Evolutionary conservation across 306 rosid genomes (phyloP).

Genomic region (Dicorynia guianensis): DNA sequence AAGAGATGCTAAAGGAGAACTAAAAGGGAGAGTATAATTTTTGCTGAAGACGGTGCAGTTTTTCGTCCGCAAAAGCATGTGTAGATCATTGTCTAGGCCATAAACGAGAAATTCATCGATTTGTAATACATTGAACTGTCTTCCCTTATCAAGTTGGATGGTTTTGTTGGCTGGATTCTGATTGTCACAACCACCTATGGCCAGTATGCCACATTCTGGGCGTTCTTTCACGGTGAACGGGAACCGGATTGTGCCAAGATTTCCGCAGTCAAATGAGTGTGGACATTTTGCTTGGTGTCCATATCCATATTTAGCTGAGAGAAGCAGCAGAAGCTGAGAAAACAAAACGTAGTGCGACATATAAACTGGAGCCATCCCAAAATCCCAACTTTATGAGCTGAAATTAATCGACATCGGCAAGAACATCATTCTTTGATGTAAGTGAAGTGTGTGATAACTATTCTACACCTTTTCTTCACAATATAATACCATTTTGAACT

Average conservation of each 20-base stretch:
- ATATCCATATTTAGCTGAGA: background rate
- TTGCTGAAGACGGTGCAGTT: background rate
- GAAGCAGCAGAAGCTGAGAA: constrained; percentile 16
- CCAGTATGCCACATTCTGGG: constrained; percentile 27
- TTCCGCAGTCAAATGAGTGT: constrained; percentile 35
- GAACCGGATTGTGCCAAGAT: background rate
- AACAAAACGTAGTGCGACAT: background rate
- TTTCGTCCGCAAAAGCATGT: background rate
- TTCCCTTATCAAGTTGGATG: constrained; percentile 24
- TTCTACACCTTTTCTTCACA: background rate
- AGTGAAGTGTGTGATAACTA: background rate
- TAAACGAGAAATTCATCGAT: background rate
- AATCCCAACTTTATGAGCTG: background rate
- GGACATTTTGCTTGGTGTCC: background rate
- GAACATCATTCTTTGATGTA: background rate
- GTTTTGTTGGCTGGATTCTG: background rate
- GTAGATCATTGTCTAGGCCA: background rate
- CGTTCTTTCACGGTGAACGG: constrained; percentile 32
- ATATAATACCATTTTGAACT: background rate
- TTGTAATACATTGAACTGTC: background rate
- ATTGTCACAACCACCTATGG: background rate
- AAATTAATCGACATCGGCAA: background rate
- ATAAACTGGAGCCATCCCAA: background rate
- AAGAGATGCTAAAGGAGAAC: background rate
- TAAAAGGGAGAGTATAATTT: background rate